Evolutionary conservation across 768 basidiomycete genomes (phyloP), one percentile per base, ranked within the genome.

Genomic region (Infundibulicybe gibba): DNA sequence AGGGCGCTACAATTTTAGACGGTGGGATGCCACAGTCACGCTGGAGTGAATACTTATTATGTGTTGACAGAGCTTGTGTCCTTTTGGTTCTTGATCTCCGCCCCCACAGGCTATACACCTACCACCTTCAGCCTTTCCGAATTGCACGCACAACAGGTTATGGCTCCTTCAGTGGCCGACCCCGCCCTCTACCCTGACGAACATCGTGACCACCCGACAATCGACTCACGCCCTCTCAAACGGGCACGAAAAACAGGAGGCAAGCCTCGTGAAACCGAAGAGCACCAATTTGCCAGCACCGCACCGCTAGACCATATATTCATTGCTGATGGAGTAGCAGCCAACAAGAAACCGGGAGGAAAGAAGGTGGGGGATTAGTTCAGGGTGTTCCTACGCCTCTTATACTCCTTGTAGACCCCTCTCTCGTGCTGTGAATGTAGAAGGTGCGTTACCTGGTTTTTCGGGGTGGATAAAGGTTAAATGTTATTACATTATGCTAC

Each of bases 351-450:
- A 59, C 55, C 69, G 39, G 68, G 68, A 11, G 70, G 68, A 32
- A 76, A 76, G 65, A 77, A 76, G 69, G 74, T 77, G 40, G 39
- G 63, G 58, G 42, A 40, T 43, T 33, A 34, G 44, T 17, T 11
- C 15, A 34, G 19, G 15, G 38, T 34, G 40, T 45, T 43, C 34
- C 51, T 52, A 33, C 46, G 41, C 40, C 51, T 15, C 25, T 39
- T 44, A 5, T 21, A 41, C 33, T 42, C 16, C 44, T 21, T 40
- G 3, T 41, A 78, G 75, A 64, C 76, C 32, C 78, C 80, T 19
- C 64, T 83, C 16, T 82, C 80, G 0, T 83, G 81, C 49, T 80
- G 80, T 52, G 81, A 83, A 63, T 83, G 81, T 58, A 66, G 81
- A 54, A 70, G 81, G 79, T 75, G 52, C 56, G 72, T 54, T 10